Evolutionary conservation across 169 alveolate species (phyloP).

Genomic region (Plasmodium berghei): DNA sequence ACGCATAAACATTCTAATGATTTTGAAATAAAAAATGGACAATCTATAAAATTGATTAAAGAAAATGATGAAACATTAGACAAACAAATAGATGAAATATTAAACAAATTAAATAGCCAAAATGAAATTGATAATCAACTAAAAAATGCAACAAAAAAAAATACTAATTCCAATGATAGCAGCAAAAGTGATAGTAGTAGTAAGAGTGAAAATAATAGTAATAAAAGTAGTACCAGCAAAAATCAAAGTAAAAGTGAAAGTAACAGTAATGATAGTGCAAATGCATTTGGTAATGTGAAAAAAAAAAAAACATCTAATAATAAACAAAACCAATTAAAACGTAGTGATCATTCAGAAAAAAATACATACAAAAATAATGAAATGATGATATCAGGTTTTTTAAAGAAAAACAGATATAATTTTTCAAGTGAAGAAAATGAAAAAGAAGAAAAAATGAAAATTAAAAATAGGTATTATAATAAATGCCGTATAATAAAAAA

Average conservation of each 20-base stretch:
- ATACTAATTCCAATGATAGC: too few relatives aligned
- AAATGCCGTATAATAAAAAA: too few relatives aligned
- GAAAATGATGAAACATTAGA: too few relatives aligned
- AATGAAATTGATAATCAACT: neutral
- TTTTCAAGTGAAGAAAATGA: slow-evolving; percentile 29
- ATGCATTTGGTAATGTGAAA: neutral
- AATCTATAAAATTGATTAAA: too few relatives aligned
- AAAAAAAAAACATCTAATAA: slow-evolving; percentile 4
- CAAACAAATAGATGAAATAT: too few relatives aligned
- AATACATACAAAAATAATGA: neutral
- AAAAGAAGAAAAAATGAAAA: slow-evolving; percentile 21
- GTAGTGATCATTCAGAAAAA: neutral
- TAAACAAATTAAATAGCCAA: neutral
- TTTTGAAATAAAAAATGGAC: too few relatives aligned
- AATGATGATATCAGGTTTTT: neutral
- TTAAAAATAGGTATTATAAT: slow-evolving; percentile 16
- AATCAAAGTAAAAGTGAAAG: too few relatives aligned
- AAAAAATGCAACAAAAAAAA: too few relatives aligned
- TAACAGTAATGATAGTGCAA: neutral
- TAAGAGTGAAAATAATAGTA: too few relatives aligned
- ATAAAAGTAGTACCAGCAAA: too few relatives aligned
- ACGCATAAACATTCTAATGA: too few relatives aligned
- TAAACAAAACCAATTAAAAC: slow-evolving; percentile 1
- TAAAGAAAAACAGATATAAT: slow-evolving; percentile 16
- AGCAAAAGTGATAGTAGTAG: too few relatives aligned